Conservation (phyloP, 441 rosid genomes). For the Hura crepitans region DNA sequence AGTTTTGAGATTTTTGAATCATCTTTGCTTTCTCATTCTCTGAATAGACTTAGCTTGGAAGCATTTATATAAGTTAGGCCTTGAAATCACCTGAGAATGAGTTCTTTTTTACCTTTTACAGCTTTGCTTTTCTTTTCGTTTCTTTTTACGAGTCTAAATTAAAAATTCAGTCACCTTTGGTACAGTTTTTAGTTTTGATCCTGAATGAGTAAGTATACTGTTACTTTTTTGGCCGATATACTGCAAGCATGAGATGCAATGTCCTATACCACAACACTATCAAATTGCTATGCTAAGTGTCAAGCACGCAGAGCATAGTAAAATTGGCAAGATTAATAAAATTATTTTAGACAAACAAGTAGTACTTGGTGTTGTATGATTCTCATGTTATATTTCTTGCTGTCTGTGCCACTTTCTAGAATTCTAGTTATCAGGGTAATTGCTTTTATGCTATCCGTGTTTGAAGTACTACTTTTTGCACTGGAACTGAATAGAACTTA, state of each 20-base stretch:
- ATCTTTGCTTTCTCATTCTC: not conserved
- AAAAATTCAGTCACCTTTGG: not conserved
- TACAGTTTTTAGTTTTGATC: not conserved
- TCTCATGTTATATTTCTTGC: not conserved
- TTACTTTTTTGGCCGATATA: not conserved
- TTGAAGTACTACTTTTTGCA: not conserved
- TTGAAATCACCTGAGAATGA: not conserved
- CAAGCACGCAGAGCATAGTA: not conserved
- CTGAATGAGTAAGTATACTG: not conserved
- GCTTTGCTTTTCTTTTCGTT: too few species aligned
- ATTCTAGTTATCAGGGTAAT: not conserved
- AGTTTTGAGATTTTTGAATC: slow-evolving; percentile 1
- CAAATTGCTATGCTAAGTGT: not conserved
- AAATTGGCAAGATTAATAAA: not conserved
- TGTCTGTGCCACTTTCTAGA: not conserved
- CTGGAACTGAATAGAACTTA: not conserved
- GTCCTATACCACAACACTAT: not conserved
- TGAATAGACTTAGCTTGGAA: not conserved
- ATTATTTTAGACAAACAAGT: not conserved
- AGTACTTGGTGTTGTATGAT: not conserved
- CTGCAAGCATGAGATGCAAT: not conserved
- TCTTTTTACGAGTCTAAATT: not conserved
- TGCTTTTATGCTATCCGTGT: not conserved
- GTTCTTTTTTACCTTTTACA: not conserved
- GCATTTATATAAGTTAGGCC: slow-evolving; percentile 3